These are phyloP conservation scores for Penicillium desertorum DNA, from an alignment of 495 filamentous ascomycete genomes.

Conservation along the genomic window DNA sequence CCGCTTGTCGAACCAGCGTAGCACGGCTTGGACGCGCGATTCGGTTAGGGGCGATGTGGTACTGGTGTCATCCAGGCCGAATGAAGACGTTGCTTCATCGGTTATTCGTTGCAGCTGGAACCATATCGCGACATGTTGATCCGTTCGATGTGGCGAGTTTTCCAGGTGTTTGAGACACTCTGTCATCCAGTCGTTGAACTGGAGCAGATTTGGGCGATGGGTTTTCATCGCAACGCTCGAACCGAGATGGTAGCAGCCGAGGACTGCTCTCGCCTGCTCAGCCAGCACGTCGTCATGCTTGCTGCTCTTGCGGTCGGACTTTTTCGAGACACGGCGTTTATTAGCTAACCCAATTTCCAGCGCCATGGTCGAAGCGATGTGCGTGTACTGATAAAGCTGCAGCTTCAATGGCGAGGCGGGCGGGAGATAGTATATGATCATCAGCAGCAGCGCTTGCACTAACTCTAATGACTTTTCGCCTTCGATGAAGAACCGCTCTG, in stretches of 20 bases:
- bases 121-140: conserved; percentile 47
- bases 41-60: conserved; percentile 44
- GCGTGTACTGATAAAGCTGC: conserved; percentile 55
- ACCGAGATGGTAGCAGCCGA: conserved; percentile 49
- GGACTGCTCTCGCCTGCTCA: conserved; percentile 45
- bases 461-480: conserved; percentile 55
- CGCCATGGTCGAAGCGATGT: conserved; percentile 56
- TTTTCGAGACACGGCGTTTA: conserved; percentile 28
- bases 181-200: conserved; percentile 49
- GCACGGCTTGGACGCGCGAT: conserved; percentile 43
- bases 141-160: conserved; percentile 37
- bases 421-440: conserved; percentile 52
- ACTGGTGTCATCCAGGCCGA: conserved; percentile 52
- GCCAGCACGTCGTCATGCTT: conserved; percentile 38
- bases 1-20: conserved; percentile 50
- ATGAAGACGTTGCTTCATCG: conserved; percentile 48
- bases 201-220: conserved; percentile 50
- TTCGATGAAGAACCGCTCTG: conserved; percentile 48
- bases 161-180: conserved; percentile 48
- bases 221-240: conserved; percentile 53
- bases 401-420: conserved; percentile 46
- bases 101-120: conserved; percentile 47
- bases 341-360: conserved; percentile 52
- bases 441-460: conserved; percentile 50
- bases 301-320: conserved; percentile 23